Percentiles rank a stretch among this genome's conserved stretches.
These are phyloP conservation scores for Xylariaceae sp. DNA, from an alignment of 2,329 filamentous ascomycete species.

Conservation along the genomic window DNA sequence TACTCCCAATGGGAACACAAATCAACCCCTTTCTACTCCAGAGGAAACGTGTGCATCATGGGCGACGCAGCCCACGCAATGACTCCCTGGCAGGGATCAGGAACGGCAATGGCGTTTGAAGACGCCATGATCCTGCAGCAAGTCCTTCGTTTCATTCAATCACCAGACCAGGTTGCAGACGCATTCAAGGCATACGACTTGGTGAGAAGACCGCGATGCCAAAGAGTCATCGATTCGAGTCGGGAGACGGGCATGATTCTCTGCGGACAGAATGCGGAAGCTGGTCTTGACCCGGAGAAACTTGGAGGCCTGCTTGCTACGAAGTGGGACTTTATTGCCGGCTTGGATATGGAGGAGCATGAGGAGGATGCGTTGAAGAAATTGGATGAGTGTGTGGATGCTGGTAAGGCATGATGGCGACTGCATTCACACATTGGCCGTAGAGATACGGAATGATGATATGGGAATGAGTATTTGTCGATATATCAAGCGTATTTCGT, in stretches of 20 bases:
- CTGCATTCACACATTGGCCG: not conserved
- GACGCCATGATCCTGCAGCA: constrained; percentile 17
- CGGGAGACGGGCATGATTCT: constrained; percentile 18
- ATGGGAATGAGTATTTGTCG: no score
- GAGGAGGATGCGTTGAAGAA: constrained; percentile 1
- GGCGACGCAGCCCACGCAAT: constrained; percentile 21
- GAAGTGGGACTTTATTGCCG: constrained; percentile 11
- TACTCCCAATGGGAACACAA: constrained; percentile 22
- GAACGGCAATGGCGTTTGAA: constrained; percentile 18
- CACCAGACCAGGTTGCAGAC: not conserved
- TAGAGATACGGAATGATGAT: no score
- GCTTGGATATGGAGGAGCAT: constrained; percentile 4
- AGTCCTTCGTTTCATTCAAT: constrained; percentile 3
- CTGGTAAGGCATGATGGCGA: not conserved
- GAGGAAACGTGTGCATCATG: constrained; percentile 12
- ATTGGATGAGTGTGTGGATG: not conserved
- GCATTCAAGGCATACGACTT: constrained; percentile 13
- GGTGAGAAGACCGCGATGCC: constrained; percentile 13
- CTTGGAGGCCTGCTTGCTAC: not conserved
- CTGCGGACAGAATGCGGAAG: constrained; percentile 4
- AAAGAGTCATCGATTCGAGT: constrained; percentile 18
- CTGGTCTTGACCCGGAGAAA: constrained; percentile 4
- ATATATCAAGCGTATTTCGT: no score
- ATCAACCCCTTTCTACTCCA: constrained; percentile 13
- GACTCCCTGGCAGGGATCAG: constrained; percentile 20